These are phyloP conservation scores for Colletotrichum noveboracense DNA, from an alignment of 2,329 filamentous ascomycete species.

Conservation along the genomic window DNA sequence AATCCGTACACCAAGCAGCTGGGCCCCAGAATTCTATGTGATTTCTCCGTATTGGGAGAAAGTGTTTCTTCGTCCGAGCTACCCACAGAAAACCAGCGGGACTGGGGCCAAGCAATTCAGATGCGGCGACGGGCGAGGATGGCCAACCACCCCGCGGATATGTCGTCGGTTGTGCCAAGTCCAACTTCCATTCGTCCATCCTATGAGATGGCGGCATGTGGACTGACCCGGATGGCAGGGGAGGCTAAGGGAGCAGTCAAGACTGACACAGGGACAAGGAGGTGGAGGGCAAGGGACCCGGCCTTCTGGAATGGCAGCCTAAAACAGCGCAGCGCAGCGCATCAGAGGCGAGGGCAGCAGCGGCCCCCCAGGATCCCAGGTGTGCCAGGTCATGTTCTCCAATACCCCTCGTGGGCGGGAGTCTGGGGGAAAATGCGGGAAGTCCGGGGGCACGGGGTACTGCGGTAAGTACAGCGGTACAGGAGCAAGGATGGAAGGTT, in stretches of 20 bases:
- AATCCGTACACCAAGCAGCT: neutral
- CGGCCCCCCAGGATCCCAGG: neutral
- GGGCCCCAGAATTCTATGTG: neutral
- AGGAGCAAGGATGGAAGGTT: neutral
- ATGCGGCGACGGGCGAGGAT: neutral
- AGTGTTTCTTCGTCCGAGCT: neutral
- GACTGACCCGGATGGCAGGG: conserved; percentile 17
- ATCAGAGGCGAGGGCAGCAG: neutral
- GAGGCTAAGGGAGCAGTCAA: neutral
- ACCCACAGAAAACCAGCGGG: neutral
- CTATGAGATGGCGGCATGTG: conserved; percentile 17
- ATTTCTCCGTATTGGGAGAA: neutral
- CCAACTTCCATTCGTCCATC: conserved; percentile 22
- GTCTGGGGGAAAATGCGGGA: conserved; percentile 15
- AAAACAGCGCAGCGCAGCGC: conserved; percentile 4
- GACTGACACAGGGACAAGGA: neutral
- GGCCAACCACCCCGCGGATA: neutral
- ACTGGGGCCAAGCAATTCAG: neutral
- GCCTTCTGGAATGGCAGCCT: conserved; percentile 11
- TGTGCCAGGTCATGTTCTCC: neutral
- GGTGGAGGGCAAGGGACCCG: conserved; percentile 7
- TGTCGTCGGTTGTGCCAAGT: conserved; percentile 11
- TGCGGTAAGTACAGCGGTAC: neutral
- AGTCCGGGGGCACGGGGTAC: neutral
- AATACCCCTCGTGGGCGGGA: neutral